A percentile compares a stretch with the other conserved stretches of the same genome.
Evolutionary conservation across 139 green algal species (phyloP).

Genomic region (Tetradesmus obliquus): DNA sequence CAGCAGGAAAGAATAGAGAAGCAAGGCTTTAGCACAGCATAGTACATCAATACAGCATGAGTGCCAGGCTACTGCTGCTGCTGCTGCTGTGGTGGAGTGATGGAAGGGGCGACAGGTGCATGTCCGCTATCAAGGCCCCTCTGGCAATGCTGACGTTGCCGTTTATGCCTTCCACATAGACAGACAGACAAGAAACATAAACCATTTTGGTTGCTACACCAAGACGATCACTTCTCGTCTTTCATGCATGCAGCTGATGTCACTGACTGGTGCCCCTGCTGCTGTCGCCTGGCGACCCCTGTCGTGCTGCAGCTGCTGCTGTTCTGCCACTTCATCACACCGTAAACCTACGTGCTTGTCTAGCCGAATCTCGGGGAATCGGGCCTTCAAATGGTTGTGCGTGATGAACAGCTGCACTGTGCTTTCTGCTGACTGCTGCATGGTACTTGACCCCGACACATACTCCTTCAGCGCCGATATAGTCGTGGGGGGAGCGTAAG

Average conservation of each 20-base stretch:
- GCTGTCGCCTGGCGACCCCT: neutral
- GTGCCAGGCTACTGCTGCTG: neutral
- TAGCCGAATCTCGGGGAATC: slow-evolving; percentile 95
- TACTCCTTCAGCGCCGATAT: slow-evolving; percentile 72
- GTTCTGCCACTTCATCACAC: neutral
- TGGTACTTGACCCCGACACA: slow-evolving; percentile 57
- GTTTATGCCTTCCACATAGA: too few species aligned
- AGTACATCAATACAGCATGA: neutral
- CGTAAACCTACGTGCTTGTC: slow-evolving; percentile 84
- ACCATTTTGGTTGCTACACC: too few species aligned
- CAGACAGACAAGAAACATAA: too few species aligned
- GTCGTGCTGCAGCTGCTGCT: neutral
- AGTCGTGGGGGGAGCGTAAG: slow-evolving; percentile 43
- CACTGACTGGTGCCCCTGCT: neutral
- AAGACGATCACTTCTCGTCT: too few species aligned
- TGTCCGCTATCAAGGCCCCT: neutral
- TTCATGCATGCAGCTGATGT: too few species aligned
- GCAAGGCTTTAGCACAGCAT: neutral
- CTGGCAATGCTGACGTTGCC: too few species aligned
- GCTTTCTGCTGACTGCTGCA: slow-evolving; percentile 76
- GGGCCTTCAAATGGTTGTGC: slow-evolving; percentile 93
- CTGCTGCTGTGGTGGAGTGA: neutral
- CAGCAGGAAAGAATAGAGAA: neutral
- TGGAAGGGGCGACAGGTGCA: neutral
- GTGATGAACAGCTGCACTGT: slow-evolving; percentile 92